A percentile compares a stretch with the other conserved stretches of the same genome.
Evolutionary conservation across 2,329 filamentous ascomycete genomes (phyloP).

Genomic region (Leptodontidium sp.): DNA sequence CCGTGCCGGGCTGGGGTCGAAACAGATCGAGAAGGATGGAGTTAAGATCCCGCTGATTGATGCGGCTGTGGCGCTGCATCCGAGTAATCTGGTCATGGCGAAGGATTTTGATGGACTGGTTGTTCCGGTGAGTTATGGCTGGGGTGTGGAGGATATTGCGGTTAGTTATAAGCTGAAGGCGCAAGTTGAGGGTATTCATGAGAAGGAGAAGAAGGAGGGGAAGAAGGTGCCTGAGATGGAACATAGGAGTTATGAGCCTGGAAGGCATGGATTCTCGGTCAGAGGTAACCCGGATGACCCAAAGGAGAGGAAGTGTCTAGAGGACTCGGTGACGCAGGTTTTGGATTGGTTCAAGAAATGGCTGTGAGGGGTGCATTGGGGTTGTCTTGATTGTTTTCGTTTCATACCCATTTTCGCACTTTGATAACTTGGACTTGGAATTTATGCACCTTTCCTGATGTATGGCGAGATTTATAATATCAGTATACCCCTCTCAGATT

Average conservation of each 20-base stretch:
- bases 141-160: slow-evolving; percentile 45
- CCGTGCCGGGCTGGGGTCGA: slow-evolving; percentile 44
- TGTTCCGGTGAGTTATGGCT: slow-evolving; percentile 46
- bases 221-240: slow-evolving; percentile 45
- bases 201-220: slow-evolving; percentile 38
- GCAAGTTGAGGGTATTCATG: slow-evolving; percentile 46
- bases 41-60: slow-evolving; percentile 49
- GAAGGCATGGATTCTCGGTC: slow-evolving; percentile 49
- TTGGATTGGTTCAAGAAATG: slow-evolving; percentile 29
- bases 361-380: slow-evolving; percentile 13
- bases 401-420: neutral
- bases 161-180: slow-evolving; percentile 45
- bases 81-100: slow-evolving; percentile 48
- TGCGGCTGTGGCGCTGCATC: slow-evolving; percentile 50
- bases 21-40: slow-evolving; percentile 49
- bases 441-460: no score
- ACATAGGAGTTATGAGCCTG: slow-evolving; percentile 48
- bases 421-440: no score
- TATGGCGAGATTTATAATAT: no score
- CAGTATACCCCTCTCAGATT: no score
- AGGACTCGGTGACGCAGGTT: slow-evolving; percentile 47
- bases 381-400: neutral
- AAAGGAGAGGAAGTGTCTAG: slow-evolving; percentile 46
- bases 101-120: slow-evolving; percentile 47
- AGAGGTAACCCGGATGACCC: slow-evolving; percentile 50